Evolutionary conservation across 345 rosid genomes (phyloP).

Genomic region (Erodium maritimum): DNA sequence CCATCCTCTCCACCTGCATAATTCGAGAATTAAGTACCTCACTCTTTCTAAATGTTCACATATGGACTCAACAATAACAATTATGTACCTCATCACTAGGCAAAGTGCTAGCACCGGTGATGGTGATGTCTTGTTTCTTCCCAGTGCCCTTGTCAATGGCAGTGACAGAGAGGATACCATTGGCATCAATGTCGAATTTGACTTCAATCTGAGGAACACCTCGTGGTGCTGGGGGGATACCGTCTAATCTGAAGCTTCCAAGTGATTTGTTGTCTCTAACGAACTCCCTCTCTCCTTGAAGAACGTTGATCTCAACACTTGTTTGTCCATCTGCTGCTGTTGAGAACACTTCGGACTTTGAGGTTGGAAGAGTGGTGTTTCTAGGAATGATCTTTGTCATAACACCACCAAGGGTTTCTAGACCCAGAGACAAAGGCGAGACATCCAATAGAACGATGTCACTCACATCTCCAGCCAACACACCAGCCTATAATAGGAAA

Average conservation of each 20-base stretch:
- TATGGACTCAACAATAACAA: too few relatives aligned
- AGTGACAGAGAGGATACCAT: conserved; percentile 77
- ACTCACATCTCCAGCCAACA: conserved; percentile 89
- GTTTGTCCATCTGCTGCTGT: conserved; percentile 99
- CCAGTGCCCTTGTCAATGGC: conserved; percentile 87
- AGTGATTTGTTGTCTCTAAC: conserved; percentile 91
- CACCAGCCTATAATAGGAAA: conserved; percentile 63
- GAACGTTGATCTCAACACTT: conserved; percentile 92
- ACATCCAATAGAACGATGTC: conserved; percentile 90
- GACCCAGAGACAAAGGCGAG: conserved; percentile 73
- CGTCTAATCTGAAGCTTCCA: conserved; percentile 50
- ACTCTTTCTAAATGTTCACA: too few relatives aligned
- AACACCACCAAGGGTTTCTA: conserved; percentile 96
- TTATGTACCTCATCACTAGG: conserved; percentile 64
- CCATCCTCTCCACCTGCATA: conserved; percentile 75
- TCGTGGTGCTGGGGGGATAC: conserved; percentile 81
- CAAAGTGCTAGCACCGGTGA: conserved; percentile 74
- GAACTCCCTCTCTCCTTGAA: conserved; percentile 96
- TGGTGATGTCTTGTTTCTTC: conserved; percentile 91
- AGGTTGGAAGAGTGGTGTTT: conserved; percentile 87
- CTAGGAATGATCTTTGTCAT: conserved; percentile 96
- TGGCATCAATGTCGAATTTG: conserved; percentile 91
- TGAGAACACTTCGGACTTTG: conserved; percentile 96
- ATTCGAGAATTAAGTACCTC: too few relatives aligned
- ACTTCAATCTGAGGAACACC: conserved; percentile 95